Percentiles rank a stretch among this genome's conserved stretches.
phyloP scores from a whole-genome alignment of 148 eudicot genomes.

The Spergularia marina region DNA sequence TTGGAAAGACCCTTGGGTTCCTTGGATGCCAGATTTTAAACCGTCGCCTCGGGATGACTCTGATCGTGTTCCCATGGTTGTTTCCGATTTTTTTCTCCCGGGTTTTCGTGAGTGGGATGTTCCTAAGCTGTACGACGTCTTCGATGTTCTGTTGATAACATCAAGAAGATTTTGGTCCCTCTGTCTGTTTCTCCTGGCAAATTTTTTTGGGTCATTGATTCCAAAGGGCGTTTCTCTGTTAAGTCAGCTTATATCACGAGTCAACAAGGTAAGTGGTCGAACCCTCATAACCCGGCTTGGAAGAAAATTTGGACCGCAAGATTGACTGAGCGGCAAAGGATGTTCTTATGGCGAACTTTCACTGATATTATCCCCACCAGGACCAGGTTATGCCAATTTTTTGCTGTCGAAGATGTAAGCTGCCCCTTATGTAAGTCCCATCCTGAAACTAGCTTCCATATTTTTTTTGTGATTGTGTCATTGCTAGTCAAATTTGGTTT shows the following conservation, averaged over 20 bases:
- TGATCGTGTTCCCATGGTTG: not conserved
- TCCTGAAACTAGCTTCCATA: not conserved
- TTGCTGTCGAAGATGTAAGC: not conserved
- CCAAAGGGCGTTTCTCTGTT: not conserved
- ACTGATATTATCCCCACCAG: not conserved
- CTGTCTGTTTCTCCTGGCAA: not conserved
- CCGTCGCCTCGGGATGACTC: not conserved
- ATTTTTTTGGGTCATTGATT: not conserved
- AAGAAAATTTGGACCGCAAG: not conserved
- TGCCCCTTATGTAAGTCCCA: not conserved
- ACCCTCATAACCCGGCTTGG: not conserved
- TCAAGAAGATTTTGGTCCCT: not conserved
- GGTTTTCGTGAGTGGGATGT: not conserved
- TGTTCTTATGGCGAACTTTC: not conserved
- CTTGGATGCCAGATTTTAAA: not conserved
- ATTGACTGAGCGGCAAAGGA: not conserved
- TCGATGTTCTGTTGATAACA: not conserved
- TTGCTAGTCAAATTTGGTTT: not conserved
- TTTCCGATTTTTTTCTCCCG: not conserved
- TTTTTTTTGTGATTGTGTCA: not conserved
- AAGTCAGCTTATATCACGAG: not conserved
- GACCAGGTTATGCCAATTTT: not conserved
- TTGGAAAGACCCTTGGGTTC: not conserved
- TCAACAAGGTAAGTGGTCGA: not conserved
- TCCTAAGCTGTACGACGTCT: not conserved